Percentiles rank a stretch among this genome's conserved stretches.
Conservation (phyloP, 768 basidiomycete species). For the Russula virescens region DNA sequence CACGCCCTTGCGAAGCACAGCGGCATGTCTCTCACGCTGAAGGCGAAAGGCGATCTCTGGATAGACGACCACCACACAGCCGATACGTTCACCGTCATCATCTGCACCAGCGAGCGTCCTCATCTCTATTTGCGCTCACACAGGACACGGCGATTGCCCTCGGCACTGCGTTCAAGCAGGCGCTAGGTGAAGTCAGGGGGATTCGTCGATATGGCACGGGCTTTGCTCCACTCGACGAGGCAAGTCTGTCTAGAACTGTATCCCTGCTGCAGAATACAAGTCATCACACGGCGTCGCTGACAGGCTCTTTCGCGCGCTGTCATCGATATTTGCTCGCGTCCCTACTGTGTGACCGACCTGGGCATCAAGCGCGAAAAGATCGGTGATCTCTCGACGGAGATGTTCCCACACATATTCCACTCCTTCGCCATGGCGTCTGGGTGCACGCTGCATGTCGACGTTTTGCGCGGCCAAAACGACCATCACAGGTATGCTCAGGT, state of each 20-base stretch:
- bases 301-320: slow-evolving; percentile 94
- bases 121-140: slow-evolving; percentile 32
- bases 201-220: slow-evolving; percentile 95
- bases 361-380: slow-evolving; percentile 86
- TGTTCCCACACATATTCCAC: slow-evolving; percentile 97
- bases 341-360: slow-evolving; percentile 91
- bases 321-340: slow-evolving; percentile 96
- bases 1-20: slow-evolving; percentile 95
- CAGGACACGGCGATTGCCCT: slow-evolving; percentile 88
- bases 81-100: slow-evolving; percentile 56
- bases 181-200: slow-evolving; percentile 89
- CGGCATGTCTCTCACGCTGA: slow-evolving; percentile 85
- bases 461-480: slow-evolving; percentile 92
- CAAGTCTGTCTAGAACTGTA: slow-evolving; percentile 31
- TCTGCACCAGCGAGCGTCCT: slow-evolving; percentile 12
- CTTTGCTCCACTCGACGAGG: slow-evolving; percentile 96
- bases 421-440: slow-evolving; percentile 97
- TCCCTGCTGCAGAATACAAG: not conserved
- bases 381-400: slow-evolving; percentile 93
- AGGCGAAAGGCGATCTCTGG: slow-evolving; percentile 92
- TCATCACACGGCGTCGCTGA: not conserved
- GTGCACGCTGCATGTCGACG: slow-evolving; percentile 90
- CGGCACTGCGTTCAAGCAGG: slow-evolving; percentile 88
- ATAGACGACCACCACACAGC: slow-evolving; percentile 99
- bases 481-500: slow-evolving; percentile 74